phyloP scores from a whole-genome alignment of 1,284 basidiomycete species.

The Cerrena zonata region DNA sequence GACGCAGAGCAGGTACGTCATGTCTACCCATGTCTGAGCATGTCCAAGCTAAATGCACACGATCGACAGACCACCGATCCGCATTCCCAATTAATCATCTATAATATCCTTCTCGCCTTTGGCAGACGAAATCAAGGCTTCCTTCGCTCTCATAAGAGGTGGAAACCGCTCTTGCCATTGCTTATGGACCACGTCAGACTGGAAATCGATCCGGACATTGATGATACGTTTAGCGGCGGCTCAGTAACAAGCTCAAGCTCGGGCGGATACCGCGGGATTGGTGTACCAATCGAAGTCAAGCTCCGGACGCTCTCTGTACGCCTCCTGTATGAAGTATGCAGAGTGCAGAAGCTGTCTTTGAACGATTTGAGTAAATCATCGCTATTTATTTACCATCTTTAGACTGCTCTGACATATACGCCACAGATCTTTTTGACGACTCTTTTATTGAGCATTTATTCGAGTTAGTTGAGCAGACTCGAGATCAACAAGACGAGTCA shows the following conservation, averaged over 20 bases:
- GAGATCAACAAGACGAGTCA: constrained; percentile 81
- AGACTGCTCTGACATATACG: constrained; percentile 2
- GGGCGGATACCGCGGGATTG: constrained; percentile 32
- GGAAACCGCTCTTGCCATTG: constrained; percentile 75
- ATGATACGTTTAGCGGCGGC: constrained; percentile 50
- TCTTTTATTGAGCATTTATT: constrained; percentile 86
- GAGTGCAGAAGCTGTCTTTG: constrained; percentile 76
- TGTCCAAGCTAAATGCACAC: background rate
- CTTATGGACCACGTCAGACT: constrained; percentile 75
- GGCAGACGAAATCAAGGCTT: constrained; percentile 67
- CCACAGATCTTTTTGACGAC: constrained; percentile 72
- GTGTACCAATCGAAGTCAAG: constrained; percentile 75
- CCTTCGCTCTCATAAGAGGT: constrained; percentile 74
- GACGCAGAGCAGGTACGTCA: constrained; percentile 61
- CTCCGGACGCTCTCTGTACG: constrained; percentile 67
- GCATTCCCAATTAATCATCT: constrained; percentile 76
- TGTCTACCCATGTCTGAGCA: background rate
- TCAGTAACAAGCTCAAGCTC: constrained; percentile 25
- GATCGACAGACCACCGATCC: constrained; percentile 74
- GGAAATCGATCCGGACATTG: constrained; percentile 62
- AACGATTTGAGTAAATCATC: constrained; percentile 67
- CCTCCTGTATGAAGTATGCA: constrained; percentile 85
- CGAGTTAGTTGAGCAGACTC: constrained; percentile 88
- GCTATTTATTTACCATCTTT: background rate
- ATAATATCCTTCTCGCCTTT: constrained; percentile 71